Base-by-base conservation (phyloP, 768 basidiomycete species). In the Trametes meyenii region DNA sequence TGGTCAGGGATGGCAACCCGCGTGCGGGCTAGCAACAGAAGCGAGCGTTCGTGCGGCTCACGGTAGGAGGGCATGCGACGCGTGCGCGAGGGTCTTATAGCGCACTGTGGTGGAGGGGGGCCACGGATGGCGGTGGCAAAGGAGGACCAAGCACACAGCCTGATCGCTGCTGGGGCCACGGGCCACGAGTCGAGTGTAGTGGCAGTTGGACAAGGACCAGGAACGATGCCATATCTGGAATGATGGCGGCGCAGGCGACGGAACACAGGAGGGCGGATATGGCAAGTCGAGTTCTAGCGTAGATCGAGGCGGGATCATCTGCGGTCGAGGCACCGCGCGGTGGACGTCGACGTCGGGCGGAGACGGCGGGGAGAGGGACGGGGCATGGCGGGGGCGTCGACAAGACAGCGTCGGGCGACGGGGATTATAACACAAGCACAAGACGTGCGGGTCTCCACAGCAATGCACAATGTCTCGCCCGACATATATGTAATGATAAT, bases 181-280 rank as follows among this genome's bases (percentile, higher is more conserved):
- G 26, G 23, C 16, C 44, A 38, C 29, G 23, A 29, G 21, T 3
- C 19, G 19, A 35, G 10, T 16, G 51, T 19, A 11, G 50, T 14
- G 35, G 56, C 17, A 16, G 21, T 24, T 43, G 42, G 42, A 24
- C 5, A n/a, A 38, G 51, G 38, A 23, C n/a, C 50, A 58, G 44
- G 50, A 40, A 42, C 51, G 29, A 49, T 62, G 12, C 61, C 55
- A 55, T 54, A 48, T 58, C 45, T 17, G 50, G 61, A 26, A 39
- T 62, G 61, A 62, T 62, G 61, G 61, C 61, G 55, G 61, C 61
- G 61, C 45, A 56, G 48, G 49, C 42, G 55, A 62, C 57, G 55
- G 56, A 49, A 49, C 61, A 23, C 55, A 62, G 61, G 39, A 16
- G 36, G 7, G 55, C 56, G 21, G 21, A 48, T 53, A 52, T 53